Percentiles rank a stretch among this genome's conserved stretches.
Evolutionary conservation across 768 basidiomycete genomes (phyloP).

Genomic region (Pulveroboletus sp.): DNA sequence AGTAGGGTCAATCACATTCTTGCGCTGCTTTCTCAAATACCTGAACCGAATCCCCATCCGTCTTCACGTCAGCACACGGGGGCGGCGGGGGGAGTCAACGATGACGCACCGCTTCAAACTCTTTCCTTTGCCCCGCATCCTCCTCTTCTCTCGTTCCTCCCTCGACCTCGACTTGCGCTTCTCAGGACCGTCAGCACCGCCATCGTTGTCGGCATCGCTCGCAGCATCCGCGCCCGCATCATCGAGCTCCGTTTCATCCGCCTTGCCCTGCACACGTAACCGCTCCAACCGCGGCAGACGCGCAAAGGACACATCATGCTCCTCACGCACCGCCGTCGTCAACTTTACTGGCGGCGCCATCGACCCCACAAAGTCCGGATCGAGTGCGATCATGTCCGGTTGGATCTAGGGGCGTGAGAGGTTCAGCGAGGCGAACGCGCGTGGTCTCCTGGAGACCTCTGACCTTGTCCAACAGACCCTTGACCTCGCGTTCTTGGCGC

Average conservation of each 20-base stretch:
- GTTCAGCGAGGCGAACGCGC: background rate
- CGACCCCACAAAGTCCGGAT: conserved; percentile 70
- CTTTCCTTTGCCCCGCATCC: conserved; percentile 86
- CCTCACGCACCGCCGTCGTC: conserved; percentile 45
- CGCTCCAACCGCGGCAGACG: conserved; percentile 72
- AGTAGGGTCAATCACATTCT: conserved; percentile 89
- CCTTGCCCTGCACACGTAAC: conserved; percentile 60
- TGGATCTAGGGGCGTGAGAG: conserved; percentile 54
- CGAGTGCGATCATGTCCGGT: conserved; percentile 86
- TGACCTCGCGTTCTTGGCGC: conserved; percentile 86
- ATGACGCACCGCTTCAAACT: conserved; percentile 71
- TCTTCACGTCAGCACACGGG: background rate
- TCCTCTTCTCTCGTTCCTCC: conserved; percentile 54
- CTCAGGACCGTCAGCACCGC: conserved; percentile 26
- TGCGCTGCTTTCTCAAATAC: conserved; percentile 84
- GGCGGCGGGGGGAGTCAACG: no score
- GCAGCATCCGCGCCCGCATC: conserved; percentile 32
- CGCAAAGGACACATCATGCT: conserved; percentile 54
- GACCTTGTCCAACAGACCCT: conserved; percentile 85
- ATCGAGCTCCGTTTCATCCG: conserved; percentile 58
- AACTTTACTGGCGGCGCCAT: conserved; percentile 58
- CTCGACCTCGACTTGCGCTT: conserved; percentile 14
- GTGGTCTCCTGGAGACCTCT: background rate
- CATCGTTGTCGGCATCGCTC: conserved; percentile 24
- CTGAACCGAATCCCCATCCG: conserved; percentile 22